These are phyloP conservation scores for Calendula officinalis DNA, from an alignment of 129 eudicot species.

Conservation along the genomic window DNA sequence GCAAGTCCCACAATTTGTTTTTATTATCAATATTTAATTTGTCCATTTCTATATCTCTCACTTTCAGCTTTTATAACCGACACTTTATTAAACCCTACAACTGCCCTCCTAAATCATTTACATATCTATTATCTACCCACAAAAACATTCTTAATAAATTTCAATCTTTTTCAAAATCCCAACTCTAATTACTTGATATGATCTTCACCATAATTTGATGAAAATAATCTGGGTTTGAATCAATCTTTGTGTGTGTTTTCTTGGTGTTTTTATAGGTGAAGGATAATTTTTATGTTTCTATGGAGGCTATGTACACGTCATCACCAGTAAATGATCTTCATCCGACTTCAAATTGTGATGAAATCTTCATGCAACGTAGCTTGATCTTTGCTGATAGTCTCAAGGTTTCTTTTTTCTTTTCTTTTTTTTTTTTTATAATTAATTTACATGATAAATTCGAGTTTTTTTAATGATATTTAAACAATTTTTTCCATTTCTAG, in stretches of 20 bases:
- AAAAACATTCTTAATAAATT: neutral
- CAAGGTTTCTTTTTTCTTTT: slow-evolving; percentile 34
- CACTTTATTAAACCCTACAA: slow-evolving; percentile 17
- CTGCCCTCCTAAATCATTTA: slow-evolving; percentile 10
- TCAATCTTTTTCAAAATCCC: neutral
- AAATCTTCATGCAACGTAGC: slow-evolving; percentile 49
- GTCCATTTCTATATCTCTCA: slow-evolving; percentile 13
- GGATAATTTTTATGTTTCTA: slow-evolving; percentile 15
- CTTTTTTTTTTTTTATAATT: neutral
- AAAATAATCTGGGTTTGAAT: neutral
- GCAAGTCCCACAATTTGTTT: slow-evolving; percentile 12
- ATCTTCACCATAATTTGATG: neutral
- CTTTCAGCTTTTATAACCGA: slow-evolving; percentile 24
- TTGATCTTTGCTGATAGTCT: slow-evolving; percentile 51
- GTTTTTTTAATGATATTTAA: neutral
- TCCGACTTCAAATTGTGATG: slow-evolving; percentile 47
- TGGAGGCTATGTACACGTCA: slow-evolving; percentile 33
- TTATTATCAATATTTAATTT: slow-evolving; percentile 24
- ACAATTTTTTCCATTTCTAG: neutral
- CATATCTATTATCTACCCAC: slow-evolving; percentile 16
- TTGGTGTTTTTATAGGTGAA: slow-evolving; percentile 14
- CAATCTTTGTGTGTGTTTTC: neutral
- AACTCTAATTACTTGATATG: neutral
- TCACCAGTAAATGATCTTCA: slow-evolving; percentile 12
- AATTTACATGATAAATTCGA: neutral